Base-by-base conservation (phyloP, 768 basidiomycete species). In the Royoungia palumana region DNA sequence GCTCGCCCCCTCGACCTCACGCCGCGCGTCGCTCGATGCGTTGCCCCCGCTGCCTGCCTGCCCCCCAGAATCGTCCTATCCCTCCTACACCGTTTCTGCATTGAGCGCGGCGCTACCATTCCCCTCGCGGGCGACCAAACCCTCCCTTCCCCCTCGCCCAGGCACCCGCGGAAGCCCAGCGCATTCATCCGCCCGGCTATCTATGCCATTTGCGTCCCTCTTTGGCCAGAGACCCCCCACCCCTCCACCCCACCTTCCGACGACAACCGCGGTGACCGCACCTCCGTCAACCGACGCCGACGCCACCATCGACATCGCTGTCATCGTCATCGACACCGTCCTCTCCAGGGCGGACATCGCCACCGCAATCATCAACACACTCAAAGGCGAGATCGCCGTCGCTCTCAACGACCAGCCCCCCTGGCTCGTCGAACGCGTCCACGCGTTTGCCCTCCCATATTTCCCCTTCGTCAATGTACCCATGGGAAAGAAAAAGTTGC, bases 171-270 rank as follows among this genome's bases (percentile, higher is more conserved):
- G 58, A 1, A 21, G 57, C 13, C 37, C 53, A 17, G 4, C 61
- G 19, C 41, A 72, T 0, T 51, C 65, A 2, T 47, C 67, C 0
- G 74, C 81, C 0, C 75, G 87, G 1, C 74, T 90, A 11, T 66
- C 77, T 22, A 87, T 86, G 57, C 84, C 89, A 0, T 93, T 94
- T 56, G 85, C 88, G 0, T 85, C 85, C 2, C 75, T 94, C n/a
- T 91, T 90, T 57, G 87, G 82, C 6, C 62, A 69, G 32, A 58
- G 67, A 41, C 50, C 72, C 5, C 55, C 65, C 61, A 20, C 53
- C 64, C 70, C 59, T 9, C 65, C 65, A 24, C 56, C 59, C 11
- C 66, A 44, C 52, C 67, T 56, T 57, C 64, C 44, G 35, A 58
- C 14, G 32, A 65, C 48, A 9, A 17, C 54, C 2, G 16, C 44